phyloP scores from a whole-genome alignment of 768 basidiomycete genomes.

The Kwoniella heveanensis region DNA sequence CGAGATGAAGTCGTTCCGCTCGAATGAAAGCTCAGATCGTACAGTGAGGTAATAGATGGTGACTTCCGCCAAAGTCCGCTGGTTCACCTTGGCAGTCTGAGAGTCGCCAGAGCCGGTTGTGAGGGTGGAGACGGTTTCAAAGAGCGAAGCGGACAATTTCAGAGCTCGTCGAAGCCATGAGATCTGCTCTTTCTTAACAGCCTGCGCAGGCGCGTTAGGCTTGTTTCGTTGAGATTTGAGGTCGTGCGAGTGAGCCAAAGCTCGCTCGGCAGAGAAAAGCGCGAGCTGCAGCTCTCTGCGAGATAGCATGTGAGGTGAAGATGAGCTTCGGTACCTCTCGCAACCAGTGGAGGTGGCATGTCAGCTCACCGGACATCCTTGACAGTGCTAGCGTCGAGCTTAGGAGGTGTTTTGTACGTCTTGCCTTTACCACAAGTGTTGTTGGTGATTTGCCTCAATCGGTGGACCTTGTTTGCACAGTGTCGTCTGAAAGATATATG shows the following conservation, averaged over 20 bases:
- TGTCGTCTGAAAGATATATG: conserved; percentile 68
- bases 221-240: conserved; percentile 62
- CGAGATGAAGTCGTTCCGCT: conserved; percentile 71
- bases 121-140: conserved; percentile 62
- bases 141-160: conserved; percentile 37
- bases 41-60: conserved; percentile 77
- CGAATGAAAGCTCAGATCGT: conserved; percentile 79
- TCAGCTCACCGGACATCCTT: conserved; percentile 79
- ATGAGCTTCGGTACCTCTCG: too few relatives aligned
- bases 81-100: conserved; percentile 61
- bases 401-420: conserved; percentile 81
- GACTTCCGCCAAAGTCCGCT: conserved; percentile 65
- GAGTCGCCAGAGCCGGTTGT: conserved; percentile 69
- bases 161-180: conserved; percentile 49
- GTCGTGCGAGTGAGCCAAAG: conserved; percentile 87
- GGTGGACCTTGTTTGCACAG: conserved; percentile 85
- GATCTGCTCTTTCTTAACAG: conserved; percentile 41
- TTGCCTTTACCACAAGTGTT: conserved; percentile 85
- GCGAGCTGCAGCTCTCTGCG: conserved; percentile 63
- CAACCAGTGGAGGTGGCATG: too few relatives aligned
- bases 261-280: conserved; percentile 86
- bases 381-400: conserved; percentile 67
- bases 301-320: conserved; percentile 10
- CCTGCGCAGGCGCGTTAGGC: conserved; percentile 54
- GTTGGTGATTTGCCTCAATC: conserved; percentile 78